A percentile compares a stretch with the other conserved stretches of the same genome.
These are phyloP conservation scores for Chlorociboria aeruginascens DNA, from an alignment of 495 filamentous ascomycete genomes.

Conservation along the genomic window DNA sequence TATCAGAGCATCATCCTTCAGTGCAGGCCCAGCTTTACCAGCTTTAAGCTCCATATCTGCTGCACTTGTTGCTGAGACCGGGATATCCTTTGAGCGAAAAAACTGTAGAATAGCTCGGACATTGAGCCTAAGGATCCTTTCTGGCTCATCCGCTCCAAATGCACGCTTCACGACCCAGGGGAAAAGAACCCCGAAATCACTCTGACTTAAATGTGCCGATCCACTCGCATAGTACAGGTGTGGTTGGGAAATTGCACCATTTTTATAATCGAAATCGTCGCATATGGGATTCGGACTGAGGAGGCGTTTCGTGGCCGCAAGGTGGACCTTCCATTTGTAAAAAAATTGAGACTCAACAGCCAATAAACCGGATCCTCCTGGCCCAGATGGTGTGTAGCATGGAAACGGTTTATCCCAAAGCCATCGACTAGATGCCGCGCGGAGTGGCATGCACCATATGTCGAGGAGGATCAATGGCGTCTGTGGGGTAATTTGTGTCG, in stretches of 20 bases:
- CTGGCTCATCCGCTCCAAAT: constrained; percentile 48
- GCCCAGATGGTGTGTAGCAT: constrained; percentile 36
- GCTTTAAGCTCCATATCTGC: constrained; percentile 31
- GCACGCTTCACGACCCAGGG: constrained; percentile 48
- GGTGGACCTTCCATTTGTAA: constrained; percentile 56
- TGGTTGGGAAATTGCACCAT: constrained; percentile 20
- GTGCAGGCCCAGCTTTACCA: neutral
- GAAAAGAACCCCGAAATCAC: constrained; percentile 69
- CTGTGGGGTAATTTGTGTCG: constrained; percentile 47
- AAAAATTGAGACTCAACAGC: constrained; percentile 58
- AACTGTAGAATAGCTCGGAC: constrained; percentile 49
- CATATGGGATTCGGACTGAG: constrained; percentile 37
- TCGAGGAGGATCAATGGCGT: constrained; percentile 56
- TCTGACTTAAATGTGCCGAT: constrained; percentile 61
- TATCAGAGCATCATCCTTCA: constrained; percentile 12
- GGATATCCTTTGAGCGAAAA: constrained; percentile 36
- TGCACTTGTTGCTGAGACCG: constrained; percentile 37
- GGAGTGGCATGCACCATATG: constrained; percentile 60
- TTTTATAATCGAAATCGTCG: constrained; percentile 17
- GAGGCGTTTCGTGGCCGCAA: constrained; percentile 43
- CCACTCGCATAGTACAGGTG: constrained; percentile 49
- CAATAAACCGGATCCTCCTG: constrained; percentile 39
- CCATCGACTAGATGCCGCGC: constrained; percentile 36
- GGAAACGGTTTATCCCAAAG: constrained; percentile 58
- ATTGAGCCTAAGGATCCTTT: constrained; percentile 50